Percentiles rank a stretch among this genome's conserved stretches.
Conservation (phyloP, 2,329 filamentous ascomycete genomes). For the Neofusicoccum parvum region DNA sequence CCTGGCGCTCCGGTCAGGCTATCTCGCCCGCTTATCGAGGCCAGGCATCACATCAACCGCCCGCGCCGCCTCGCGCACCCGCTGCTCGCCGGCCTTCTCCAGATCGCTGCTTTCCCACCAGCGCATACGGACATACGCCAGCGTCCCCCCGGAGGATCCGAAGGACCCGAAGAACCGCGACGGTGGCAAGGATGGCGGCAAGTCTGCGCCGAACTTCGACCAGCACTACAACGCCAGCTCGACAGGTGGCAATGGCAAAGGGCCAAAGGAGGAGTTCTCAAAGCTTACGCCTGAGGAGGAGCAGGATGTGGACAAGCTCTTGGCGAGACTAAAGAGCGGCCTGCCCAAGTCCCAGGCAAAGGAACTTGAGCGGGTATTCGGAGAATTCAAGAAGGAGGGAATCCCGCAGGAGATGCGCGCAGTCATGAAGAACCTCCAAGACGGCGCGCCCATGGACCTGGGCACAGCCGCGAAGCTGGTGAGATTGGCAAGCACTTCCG, state of each 20-base stretch:
- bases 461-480: constrained; percentile 64
- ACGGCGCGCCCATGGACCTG: constrained; percentile 51
- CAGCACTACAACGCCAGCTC: constrained; percentile 28
- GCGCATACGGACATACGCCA: constrained; percentile 46
- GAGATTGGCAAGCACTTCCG: constrained; percentile 58
- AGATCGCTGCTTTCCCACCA: constrained; percentile 48
- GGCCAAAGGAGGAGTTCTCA: constrained; percentile 33
- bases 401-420: constrained; percentile 66
- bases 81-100: constrained; percentile 42
- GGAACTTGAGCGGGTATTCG: constrained; percentile 61
- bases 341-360: constrained; percentile 65
- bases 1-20: constrained; percentile 66
- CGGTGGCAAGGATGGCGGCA: constrained; percentile 28
- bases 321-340: constrained; percentile 58
- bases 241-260: constrained; percentile 34
- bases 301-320: constrained; percentile 59
- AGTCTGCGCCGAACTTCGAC: constrained; percentile 28
- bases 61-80: constrained; percentile 34
- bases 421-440: constrained; percentile 59
- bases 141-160: constrained; percentile 35
- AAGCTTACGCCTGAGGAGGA: constrained; percentile 59
- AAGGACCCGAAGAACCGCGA: constrained; percentile 23
- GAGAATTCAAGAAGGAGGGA: constrained; percentile 66
- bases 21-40: constrained; percentile 64
- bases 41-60: constrained; percentile 52